Evolutionary conservation across 768 basidiomycete genomes (phyloP), one percentile per base, ranked within the genome.

Genomic region (Russula sp.): DNA sequence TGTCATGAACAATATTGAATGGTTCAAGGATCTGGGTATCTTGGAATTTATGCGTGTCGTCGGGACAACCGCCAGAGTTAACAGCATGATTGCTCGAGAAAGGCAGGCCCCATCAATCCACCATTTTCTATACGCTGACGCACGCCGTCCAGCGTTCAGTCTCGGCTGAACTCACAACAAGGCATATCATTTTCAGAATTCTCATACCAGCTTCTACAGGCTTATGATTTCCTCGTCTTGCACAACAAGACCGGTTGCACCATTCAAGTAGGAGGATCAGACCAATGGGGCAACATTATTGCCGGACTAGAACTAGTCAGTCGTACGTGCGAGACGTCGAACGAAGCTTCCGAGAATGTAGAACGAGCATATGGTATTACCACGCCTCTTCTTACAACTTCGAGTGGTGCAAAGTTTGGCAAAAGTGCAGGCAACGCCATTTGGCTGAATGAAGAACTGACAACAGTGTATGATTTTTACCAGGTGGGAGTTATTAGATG

Each of bases 171-270:
- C 7, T 86, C 91, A 0, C 85, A 88, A 66, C 84, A 87, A 69
- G 96, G 96, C 51, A 88, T 98, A 65, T 97, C 95, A n/a, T 99
- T 96, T 78, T 94, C 95, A 22, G 97, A 99, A 73, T 98, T 99
- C 76, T 87, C 92, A 4, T 99, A 99, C 74, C 97, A 99, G 72
- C 84, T 99, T 26, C 81, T 99, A 30, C 97, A 99, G 77, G 97
- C 94, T 13, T 92, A 94, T 76, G 97, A 99, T 76, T 99, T 97
- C 76, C 83, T 88, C 68, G 79, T 86, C 69, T 81, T 99, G 10
- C 77, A 89, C 73, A 79, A 80, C 67, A 73, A 81, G 24, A 79
- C 83, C 58, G 79, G 79, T 5, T 98, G 96, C 74, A 83, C 83
- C 16, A 83, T 97, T 49, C 97, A 99, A 75, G 77, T 98, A 48